Conservation (phyloP, 1,139 yeast genomes). For the Magnusiomyces clavatus region DNA sequence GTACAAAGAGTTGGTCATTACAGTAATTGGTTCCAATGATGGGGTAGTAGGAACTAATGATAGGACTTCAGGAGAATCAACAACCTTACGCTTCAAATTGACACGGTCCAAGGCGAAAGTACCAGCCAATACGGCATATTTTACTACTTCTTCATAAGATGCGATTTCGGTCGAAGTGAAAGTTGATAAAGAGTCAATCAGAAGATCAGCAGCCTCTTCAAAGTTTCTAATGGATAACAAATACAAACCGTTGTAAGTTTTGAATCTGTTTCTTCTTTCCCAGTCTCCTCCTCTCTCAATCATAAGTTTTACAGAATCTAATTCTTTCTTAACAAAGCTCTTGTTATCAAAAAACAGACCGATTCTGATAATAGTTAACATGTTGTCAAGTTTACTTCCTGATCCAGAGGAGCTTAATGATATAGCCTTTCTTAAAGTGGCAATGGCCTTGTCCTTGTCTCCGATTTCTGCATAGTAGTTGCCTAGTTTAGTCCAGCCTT, state of each 20-base stretch:
- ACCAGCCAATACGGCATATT: constrained; percentile 82
- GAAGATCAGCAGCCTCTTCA: constrained; percentile 68
- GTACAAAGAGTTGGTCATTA: constrained; percentile 79
- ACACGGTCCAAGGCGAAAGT: constrained; percentile 75
- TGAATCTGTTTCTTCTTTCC: constrained; percentile 94
- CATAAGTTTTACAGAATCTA: constrained; percentile 62
- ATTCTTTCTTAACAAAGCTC: constrained; percentile 56
- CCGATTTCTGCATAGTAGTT: constrained; percentile 83
- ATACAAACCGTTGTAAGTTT: constrained; percentile 84
- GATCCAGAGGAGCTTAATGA: constrained; percentile 69
- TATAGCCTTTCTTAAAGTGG: constrained; percentile 64
- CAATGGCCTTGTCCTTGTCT: constrained; percentile 66
- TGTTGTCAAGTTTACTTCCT: constrained; percentile 83
- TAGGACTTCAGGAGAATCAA: constrained; percentile 91
- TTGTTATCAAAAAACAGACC: constrained; percentile 85
- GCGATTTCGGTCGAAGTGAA: constrained; percentile 93
- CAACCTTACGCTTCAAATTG: constrained; percentile 72
- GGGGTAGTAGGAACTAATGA: constrained; percentile 69
- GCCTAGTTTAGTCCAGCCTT: constrained; percentile 72
- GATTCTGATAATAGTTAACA: constrained; percentile 71
- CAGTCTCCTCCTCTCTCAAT: constrained; percentile 98
- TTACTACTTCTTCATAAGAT: constrained; percentile 83
- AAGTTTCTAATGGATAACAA: constrained; percentile 81
- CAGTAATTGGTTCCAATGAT: constrained; percentile 70
- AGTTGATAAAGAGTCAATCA: constrained; percentile 89